phyloP scores from a whole-genome alignment of 768 basidiomycete species.

The Phlebiopsis flavidoalba region DNA sequence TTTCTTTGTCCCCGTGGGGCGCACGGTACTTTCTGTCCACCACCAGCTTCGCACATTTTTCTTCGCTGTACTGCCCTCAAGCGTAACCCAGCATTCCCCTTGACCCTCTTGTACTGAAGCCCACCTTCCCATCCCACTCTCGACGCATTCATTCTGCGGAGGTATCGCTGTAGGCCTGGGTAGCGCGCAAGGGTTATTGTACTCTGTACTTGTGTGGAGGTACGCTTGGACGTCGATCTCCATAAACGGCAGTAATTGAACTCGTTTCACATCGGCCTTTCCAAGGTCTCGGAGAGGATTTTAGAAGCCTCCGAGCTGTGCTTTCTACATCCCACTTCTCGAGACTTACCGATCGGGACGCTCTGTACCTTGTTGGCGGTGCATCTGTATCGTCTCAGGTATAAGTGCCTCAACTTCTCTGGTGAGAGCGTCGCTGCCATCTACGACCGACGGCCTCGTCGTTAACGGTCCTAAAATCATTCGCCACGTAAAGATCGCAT shows the following conservation, averaged over 20 bases:
- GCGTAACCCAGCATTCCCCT: neutral
- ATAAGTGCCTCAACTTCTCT: neutral
- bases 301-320: neutral
- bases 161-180: slow-evolving; percentile 1
- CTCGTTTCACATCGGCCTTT: neutral
- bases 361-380: slow-evolving; percentile 2
- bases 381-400: neutral
- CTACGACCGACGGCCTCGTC: neutral
- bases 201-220: neutral
- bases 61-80: neutral
- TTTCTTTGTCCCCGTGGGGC: slow-evolving; percentile 8
- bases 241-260: neutral
- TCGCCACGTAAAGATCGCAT: neutral
- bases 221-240: neutral
- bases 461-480: neutral
- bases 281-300: neutral
- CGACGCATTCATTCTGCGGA: neutral
- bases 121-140: neutral
- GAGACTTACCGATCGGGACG: slow-evolving; percentile 5
- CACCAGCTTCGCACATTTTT: neutral
- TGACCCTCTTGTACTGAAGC: neutral
- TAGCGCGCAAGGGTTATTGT: neutral
- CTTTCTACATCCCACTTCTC: neutral
- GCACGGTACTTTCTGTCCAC: neutral
- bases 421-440: neutral